Conservation (phyloP, 2,329 filamentous ascomycete species). For the Colletotrichum karsti region DNA sequence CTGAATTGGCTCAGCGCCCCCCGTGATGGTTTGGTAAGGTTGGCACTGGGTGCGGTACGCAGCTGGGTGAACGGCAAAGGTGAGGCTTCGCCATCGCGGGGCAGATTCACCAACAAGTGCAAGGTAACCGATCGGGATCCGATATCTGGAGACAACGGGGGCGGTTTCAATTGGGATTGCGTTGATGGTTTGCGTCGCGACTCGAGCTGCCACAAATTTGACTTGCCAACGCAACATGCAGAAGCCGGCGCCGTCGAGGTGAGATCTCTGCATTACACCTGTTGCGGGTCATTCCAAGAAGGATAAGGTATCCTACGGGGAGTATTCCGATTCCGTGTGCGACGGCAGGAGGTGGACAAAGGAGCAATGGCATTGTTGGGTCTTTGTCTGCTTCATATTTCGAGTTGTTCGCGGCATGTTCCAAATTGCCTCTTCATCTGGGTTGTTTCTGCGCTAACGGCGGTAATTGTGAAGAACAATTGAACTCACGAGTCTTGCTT, state of each 20-base stretch:
- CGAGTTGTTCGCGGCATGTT: background rate
- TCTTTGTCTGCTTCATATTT: background rate
- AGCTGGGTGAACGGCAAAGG: background rate
- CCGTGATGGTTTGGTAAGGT: background rate
- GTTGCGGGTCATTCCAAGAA: conserved; percentile 24
- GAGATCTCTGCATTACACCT: conserved; percentile 18
- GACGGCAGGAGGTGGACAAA: conserved; percentile 20
- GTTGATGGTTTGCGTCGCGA: conserved; percentile 1
- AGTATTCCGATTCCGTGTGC: conserved; percentile 21
- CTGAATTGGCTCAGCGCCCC: background rate
- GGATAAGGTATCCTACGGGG: conserved; percentile 29
- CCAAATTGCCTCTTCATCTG: background rate
- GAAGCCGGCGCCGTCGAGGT: conserved; percentile 14
- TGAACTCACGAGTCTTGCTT: background rate
- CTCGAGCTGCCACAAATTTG: conserved; percentile 18
- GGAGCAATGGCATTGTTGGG: background rate
- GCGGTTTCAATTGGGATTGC: conserved; percentile 2
- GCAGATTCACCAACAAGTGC: conserved; percentile 15
- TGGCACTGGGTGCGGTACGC: background rate
- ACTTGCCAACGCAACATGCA: conserved; percentile 32
- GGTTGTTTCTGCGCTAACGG: background rate
- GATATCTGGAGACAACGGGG: conserved; percentile 18
- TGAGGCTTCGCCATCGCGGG: conserved; percentile 17
- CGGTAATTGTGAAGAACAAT: background rate
- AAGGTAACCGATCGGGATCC: conserved; percentile 13